Evolutionary conservation across 805 yeast species (phyloP).

Genomic region (Gaillardinia entomophila): DNA sequence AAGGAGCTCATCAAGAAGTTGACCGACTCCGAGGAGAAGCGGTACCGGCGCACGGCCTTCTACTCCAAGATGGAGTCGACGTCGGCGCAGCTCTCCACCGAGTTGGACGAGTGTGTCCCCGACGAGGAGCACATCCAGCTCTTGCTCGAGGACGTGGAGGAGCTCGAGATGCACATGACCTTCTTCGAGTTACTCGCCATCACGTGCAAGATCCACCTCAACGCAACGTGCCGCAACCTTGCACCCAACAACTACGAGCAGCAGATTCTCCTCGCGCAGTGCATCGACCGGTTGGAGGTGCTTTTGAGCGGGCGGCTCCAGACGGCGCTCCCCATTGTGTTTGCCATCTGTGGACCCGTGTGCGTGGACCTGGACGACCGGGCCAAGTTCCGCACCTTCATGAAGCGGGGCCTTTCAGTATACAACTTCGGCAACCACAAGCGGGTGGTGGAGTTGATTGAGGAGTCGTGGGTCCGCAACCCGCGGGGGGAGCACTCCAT

Average conservation of each 20-base stretch:
- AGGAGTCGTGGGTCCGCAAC: background rate
- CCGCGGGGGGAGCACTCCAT: background rate
- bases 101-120: constrained; percentile 6
- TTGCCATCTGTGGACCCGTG: constrained; percentile 1
- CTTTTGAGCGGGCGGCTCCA: constrained; percentile 7
- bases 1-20: background rate
- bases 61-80: constrained; percentile 4
- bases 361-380: background rate
- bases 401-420: background rate
- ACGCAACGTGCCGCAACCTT: constrained; percentile 4
- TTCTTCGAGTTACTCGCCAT: constrained; percentile 9
- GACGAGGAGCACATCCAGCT: constrained; percentile 6
- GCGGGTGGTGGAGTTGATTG: background rate
- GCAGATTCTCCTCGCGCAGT: constrained; percentile 7
- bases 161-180: constrained; percentile 5
- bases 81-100: constrained; percentile 1
- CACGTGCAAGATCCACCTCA: constrained; percentile 9
- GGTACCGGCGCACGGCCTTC: constrained; percentile 3
- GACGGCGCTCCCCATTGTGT: constrained; percentile 10
- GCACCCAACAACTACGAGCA: constrained; percentile 6
- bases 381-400: background rate
- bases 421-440: background rate
- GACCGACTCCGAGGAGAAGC: background rate
- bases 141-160: constrained; percentile 4
- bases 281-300: constrained; percentile 6